Percentiles rank a stretch among this genome's conserved stretches.
Conservation (phyloP, 139 green algal genomes). For the Micromonas pusilla region DNA sequence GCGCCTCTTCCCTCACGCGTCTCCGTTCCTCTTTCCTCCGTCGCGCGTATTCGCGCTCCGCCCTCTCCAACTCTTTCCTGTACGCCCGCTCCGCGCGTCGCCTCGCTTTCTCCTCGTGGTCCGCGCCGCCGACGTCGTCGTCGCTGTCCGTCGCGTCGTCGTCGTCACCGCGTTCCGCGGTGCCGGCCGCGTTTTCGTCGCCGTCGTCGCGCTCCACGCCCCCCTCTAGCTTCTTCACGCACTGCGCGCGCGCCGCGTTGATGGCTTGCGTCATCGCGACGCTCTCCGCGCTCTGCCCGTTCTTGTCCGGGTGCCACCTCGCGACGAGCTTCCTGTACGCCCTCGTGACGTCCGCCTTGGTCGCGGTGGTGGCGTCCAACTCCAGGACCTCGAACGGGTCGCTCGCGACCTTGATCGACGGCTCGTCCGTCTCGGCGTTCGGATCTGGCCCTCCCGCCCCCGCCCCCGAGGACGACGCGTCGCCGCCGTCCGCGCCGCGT, state of each 20-base stretch:
- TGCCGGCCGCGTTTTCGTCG: not conserved
- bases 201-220: not conserved
- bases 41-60: not conserved
- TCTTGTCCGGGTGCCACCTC: slow-evolving; percentile 12
- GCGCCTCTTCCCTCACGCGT: not conserved
- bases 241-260: not conserved
- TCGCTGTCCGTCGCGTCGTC: not conserved
- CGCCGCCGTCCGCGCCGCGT: too few species aligned
- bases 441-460: too few species aligned
- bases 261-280: not conserved
- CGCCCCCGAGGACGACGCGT: too few species aligned
- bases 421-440: not conserved
- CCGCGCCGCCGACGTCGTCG: not conserved
- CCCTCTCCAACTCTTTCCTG: not conserved
- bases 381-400: not conserved
- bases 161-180: not conserved
- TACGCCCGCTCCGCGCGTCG: not conserved
- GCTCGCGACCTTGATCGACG: not conserved
- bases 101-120: not conserved
- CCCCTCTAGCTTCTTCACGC: not conserved
- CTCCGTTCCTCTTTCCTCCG: not conserved
- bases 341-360: not conserved
- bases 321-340: not conserved
- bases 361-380: not conserved
- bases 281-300: not conserved